Conservation (phyloP, 352 stramenopile species). For the Globisporangium splendens region DNA sequence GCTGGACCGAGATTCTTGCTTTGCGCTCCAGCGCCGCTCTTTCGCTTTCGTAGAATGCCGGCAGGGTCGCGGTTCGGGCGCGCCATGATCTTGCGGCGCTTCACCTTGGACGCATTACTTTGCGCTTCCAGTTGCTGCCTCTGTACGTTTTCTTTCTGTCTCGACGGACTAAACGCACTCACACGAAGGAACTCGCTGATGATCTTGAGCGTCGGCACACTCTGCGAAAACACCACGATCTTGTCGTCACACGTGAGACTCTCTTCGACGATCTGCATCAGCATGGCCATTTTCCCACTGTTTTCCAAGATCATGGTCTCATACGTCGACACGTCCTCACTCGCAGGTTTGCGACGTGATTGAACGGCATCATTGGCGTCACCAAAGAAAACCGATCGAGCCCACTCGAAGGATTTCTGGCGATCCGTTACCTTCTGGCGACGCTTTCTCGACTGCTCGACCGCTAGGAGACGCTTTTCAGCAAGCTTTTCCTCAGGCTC, state of each 20-base stretch:
- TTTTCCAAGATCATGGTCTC: conserved; percentile 50
- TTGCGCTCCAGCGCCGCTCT: conserved; percentile 18
- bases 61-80: conserved; percentile 50
- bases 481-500: conserved; percentile 59
- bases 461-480: conserved; percentile 46
- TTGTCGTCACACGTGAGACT: conserved; percentile 78
- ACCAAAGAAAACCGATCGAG: conserved; percentile 40
- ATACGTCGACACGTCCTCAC: conserved; percentile 21
- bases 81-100: conserved; percentile 23
- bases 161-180: conserved; percentile 49
- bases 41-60: conserved; percentile 50
- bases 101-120: conserved; percentile 17
- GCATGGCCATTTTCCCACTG: conserved; percentile 79
- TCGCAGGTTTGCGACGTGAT: background rate
- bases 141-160: conserved; percentile 18
- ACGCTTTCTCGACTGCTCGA: conserved; percentile 44
- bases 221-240: conserved; percentile 88
- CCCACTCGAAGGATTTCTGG: conserved; percentile 69
- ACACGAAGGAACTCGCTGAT: conserved; percentile 66
- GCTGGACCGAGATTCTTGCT: conserved; percentile 1
- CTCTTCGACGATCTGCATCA: conserved; percentile 71
- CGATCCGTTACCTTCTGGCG: conserved; percentile 59
- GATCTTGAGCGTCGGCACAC: conserved; percentile 78
- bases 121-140: conserved; percentile 6
- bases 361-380: background rate